A percentile compares a stretch with the other conserved stretches of the same genome.
phyloP scores from a whole-genome alignment of 2,329 filamentous ascomycete genomes.

The Cytospora piceicola region DNA sequence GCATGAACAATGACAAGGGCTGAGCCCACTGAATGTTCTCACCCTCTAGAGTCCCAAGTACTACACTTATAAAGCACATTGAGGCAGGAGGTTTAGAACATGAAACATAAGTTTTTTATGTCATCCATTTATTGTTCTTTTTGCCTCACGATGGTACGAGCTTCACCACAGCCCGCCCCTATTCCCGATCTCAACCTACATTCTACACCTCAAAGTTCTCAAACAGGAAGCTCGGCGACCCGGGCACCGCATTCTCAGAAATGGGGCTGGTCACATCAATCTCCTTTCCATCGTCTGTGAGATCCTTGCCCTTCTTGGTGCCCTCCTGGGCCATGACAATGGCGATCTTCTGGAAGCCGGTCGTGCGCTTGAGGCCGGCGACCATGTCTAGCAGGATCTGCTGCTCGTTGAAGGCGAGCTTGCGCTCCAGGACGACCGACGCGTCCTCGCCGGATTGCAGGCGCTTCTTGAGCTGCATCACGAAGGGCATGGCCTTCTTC shows the following conservation, averaged over 20 bases:
- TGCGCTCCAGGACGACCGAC: conserved; percentile 75
- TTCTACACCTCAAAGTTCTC: conserved; percentile 68
- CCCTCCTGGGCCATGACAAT: conserved; percentile 74
- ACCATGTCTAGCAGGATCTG: conserved; percentile 78
- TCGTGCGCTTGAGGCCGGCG: conserved; percentile 75
- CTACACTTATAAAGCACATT: neutral
- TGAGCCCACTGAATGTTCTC: no score
- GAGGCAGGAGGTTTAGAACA: neutral
- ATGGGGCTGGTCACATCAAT: conserved; percentile 61
- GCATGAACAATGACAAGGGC: no score
- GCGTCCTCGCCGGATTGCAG: conserved; percentile 72
- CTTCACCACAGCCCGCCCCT: neutral
- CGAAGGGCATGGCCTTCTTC: conserved; percentile 98
- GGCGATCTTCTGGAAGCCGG: conserved; percentile 65
- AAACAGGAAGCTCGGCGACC: conserved; percentile 80
- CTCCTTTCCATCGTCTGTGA: conserved; percentile 54
- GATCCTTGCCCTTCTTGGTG: conserved; percentile 63
- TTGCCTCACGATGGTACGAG: neutral
- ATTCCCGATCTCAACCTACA: neutral
- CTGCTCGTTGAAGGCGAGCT: conserved; percentile 85
- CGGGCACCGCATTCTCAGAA: conserved; percentile 79
- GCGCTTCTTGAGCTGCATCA: conserved; percentile 83
- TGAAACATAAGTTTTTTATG: neutral
- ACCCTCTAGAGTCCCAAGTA: no score
- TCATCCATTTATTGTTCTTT: neutral